Evolutionary conservation across 129 eudicot species (phyloP).

Genomic region (Solidago caesia): DNA sequence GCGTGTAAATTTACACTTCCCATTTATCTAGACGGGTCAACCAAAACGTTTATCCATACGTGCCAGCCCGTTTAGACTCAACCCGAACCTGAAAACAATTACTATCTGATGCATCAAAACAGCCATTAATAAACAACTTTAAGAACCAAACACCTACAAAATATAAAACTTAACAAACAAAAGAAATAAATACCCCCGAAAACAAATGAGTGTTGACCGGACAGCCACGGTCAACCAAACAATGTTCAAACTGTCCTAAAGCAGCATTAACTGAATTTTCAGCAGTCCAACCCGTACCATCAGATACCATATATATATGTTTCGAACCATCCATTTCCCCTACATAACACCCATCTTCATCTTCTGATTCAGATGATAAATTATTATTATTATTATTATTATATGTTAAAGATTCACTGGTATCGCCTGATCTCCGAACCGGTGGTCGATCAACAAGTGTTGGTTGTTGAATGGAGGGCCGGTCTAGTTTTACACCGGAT

Average conservation of each 20-base stretch:
- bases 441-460: constrained; percentile 24
- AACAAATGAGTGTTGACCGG: constrained; percentile 84
- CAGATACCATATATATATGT: constrained; percentile 85
- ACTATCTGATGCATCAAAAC: too few relatives aligned
- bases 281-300: constrained; percentile 98
- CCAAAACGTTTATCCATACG: too few relatives aligned
- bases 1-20: too few relatives aligned
- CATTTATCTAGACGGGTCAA: too few relatives aligned
- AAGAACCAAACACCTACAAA: too few relatives aligned
- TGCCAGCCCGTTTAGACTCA: too few relatives aligned
- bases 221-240: constrained; percentile 83
- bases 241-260: constrained; percentile 81
- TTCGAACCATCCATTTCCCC: constrained; percentile 43
- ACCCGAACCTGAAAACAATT: background rate
- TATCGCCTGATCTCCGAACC: background rate
- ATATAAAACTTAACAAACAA: background rate
- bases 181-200: constrained; percentile 61
- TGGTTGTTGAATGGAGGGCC: constrained; percentile 7
- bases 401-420: constrained; percentile 2
- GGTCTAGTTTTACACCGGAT: constrained; percentile 78
- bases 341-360: constrained; percentile 29
- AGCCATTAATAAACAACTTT: background rate
- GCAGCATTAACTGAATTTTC: constrained; percentile 90
- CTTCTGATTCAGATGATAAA: constrained; percentile 22
- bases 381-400: background rate